phyloP scores from a whole-genome alignment of 257 asterid genomes.

The Primulina eburnea region DNA sequence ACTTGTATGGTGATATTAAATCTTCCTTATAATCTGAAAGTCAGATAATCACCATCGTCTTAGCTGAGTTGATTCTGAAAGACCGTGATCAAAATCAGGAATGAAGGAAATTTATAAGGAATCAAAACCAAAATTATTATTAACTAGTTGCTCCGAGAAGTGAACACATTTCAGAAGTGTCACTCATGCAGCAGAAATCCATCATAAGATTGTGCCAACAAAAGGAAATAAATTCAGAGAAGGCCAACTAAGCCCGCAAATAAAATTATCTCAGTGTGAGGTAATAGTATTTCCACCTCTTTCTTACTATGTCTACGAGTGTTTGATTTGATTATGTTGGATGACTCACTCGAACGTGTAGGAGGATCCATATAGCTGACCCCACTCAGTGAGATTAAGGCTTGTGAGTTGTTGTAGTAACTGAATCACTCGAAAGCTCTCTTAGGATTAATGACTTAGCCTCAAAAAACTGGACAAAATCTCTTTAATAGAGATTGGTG shows the following conservation, averaged over 20 bases:
- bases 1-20: neutral
- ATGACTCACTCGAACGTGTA: neutral
- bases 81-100: neutral
- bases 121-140: too few species aligned
- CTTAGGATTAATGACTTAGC: slow-evolving; percentile 3
- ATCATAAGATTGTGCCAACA: too few species aligned
- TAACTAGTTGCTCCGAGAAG: neutral
- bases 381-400: too few species aligned
- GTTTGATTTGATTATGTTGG: neutral
- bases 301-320: neutral
- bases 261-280: neutral
- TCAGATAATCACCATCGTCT: neutral
- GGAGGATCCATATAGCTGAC: too few species aligned
- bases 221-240: neutral
- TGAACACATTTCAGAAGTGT: neutral
- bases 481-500: slow-evolving; percentile 7
- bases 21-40: neutral
- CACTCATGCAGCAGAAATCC: neutral
- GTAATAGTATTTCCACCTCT: neutral
- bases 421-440: slow-evolving; percentile 1
- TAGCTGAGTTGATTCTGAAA: neutral
- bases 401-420: too few species aligned
- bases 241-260: neutral
- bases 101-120: neutral
- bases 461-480: slow-evolving; percentile 6